phyloP scores from a whole-genome alignment of 495 filamentous ascomycete genomes.

The Acidomyces sp. region DNA sequence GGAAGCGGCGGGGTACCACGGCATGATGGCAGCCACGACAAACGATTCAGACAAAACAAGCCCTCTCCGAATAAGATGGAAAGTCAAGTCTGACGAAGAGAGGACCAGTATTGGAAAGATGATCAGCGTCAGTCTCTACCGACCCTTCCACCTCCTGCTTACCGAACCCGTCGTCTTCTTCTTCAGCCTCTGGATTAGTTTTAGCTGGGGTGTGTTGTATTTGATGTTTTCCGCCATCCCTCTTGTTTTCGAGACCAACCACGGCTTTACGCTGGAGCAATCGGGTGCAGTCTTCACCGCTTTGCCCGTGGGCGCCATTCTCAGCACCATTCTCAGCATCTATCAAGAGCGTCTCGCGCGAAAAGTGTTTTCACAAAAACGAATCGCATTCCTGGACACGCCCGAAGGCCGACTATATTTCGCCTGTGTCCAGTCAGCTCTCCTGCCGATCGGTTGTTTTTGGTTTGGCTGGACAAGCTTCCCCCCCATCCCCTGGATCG shows the following conservation, averaged over 20 bases:
- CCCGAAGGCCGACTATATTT: conserved; percentile 78
- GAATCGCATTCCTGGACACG: conserved; percentile 28
- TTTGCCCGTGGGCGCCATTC: conserved; percentile 51
- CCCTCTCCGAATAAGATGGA: conserved; percentile 62
- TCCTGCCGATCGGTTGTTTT: conserved; percentile 66
- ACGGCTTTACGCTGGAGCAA: conserved; percentile 56
- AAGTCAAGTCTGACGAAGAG: conserved; percentile 72
- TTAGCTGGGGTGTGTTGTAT: conserved; percentile 84
- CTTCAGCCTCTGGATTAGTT: conserved; percentile 83
- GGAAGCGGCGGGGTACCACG: conserved; percentile 52
- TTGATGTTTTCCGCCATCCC: conserved; percentile 69
- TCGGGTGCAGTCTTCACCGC: conserved; percentile 61
- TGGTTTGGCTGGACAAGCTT: conserved; percentile 69
- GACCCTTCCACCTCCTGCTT: conserved; percentile 74
- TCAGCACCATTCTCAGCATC: conserved; percentile 63
- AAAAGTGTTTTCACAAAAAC: conserved; percentile 10
- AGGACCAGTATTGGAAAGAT: conserved; percentile 53
- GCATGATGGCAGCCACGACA: conserved; percentile 37
- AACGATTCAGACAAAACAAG: conserved; percentile 18
- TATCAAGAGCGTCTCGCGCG: conserved; percentile 50
- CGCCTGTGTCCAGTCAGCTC: conserved; percentile 55
- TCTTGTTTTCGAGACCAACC: conserved; percentile 56
- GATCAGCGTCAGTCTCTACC: conserved; percentile 61
- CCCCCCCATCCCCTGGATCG: conserved; percentile 59
- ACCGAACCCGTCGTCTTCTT: conserved; percentile 92